These are phyloP conservation scores for Coemansia pectinata DNA, from an alignment of 192 early-diverging fungal genomes.

Conservation along the genomic window DNA sequence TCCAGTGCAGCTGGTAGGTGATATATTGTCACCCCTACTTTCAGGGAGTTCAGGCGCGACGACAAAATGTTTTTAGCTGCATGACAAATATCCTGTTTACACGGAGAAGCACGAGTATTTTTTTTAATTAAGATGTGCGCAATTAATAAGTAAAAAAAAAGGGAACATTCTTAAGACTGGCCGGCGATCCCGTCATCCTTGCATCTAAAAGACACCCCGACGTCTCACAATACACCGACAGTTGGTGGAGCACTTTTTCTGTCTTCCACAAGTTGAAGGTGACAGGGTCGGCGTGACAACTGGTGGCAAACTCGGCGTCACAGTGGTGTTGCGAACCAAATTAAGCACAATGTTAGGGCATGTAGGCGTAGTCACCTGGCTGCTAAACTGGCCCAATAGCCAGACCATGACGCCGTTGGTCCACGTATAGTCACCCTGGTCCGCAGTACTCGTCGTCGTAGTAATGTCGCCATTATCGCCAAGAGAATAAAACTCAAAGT, in stretches of 20 bases:
- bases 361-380: constrained; percentile 22
- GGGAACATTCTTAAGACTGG: not conserved
- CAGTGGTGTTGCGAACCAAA: constrained; percentile 14
- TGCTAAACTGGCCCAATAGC: constrained; percentile 33
- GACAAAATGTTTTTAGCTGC: not conserved
- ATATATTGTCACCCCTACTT: not conserved
- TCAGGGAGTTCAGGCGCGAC: not conserved
- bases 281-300: not conserved
- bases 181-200: not conserved
- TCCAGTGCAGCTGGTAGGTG: not conserved
- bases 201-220: not conserved
- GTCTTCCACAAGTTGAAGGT: not conserved
- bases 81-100: not conserved
- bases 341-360: constrained; percentile 50
- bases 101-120: not conserved
- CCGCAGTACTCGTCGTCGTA: constrained; percentile 15
- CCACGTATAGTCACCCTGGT: constrained; percentile 35
- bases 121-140: not conserved
- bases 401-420: constrained; percentile 45
- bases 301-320: not conserved
- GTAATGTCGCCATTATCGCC: constrained; percentile 22
- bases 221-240: constrained; percentile 16
- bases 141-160: not conserved
- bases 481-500: constrained; percentile 28
- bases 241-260: constrained; percentile 5